Evolutionary conservation across 2,329 filamentous ascomycete species (phyloP), one percentile per base, ranked within the genome.

Genomic region (Xylaria sp.): DNA sequence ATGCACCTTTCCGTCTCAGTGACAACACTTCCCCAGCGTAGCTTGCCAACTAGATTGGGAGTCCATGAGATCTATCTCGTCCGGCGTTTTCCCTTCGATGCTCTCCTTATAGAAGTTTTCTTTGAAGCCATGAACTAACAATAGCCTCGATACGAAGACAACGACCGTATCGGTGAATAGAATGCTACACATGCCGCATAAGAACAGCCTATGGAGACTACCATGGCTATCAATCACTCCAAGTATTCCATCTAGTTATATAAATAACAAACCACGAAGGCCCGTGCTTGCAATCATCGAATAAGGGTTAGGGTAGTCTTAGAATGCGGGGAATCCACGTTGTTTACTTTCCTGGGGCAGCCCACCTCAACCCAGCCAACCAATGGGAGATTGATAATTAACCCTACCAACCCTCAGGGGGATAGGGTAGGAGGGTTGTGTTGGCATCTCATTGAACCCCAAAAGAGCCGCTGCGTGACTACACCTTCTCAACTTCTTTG

Each of bases 291-390:
- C 30, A 9, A 5, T 15, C 46, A 18, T 50, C 46, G n/a, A 50
- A 55, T 20, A 36, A n/a, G 8, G 50, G 50, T 55, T 34, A 55
- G 28, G 52, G 28, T 36, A 20, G 50, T 53, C 50, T 43, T 58
- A 30, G 36, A 58, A 30, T 70, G 68, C 68, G 68, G 68, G 68
- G 68, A 68, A 70, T 58, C 68, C 68, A 65, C 65, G 64, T 61
- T 58, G 23, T 43, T 45, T 45, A 60, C 48, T 15, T 45, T 25
- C 30, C 12, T 41, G 4, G 30, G 18, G 28, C 23, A 20, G 36
- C 50, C 28, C 6, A 50, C 46, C 46, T 25, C 46, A 52, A 55
- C n/a, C n/a, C 15, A 23, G 23, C 32, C 59, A 50, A 52, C 64
- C 58, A 61, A 56, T 41, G 13, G 30, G 63, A 62, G 41, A 28